Evolutionary conservation across 2,329 filamentous ascomycete genomes (phyloP).

Genomic region (Epichloe scottii): DNA sequence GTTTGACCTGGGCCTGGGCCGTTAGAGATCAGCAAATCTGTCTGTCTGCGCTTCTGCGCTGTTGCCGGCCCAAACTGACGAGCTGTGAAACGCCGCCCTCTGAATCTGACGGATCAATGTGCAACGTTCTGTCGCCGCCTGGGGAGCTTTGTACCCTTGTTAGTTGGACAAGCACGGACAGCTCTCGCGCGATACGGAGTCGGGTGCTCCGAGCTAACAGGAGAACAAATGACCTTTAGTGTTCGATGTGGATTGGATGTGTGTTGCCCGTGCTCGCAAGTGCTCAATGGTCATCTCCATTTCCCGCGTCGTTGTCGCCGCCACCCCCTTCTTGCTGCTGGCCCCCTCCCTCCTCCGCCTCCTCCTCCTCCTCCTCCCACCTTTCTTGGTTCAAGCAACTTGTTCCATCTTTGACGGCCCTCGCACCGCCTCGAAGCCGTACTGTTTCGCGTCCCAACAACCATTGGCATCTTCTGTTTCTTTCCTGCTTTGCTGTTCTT

Average conservation of each 20-base stretch:
- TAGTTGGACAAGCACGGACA: too few species aligned
- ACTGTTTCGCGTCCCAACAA: background rate
- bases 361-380: background rate
- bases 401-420: background rate
- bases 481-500: background rate
- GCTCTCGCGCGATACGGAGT: too few species aligned
- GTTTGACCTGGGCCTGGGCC: too few species aligned
- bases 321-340: background rate
- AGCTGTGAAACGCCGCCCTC: background rate
- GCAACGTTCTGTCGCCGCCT: too few species aligned
- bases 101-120: background rate
- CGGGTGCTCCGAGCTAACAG: too few species aligned
- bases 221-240: too few species aligned
- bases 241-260: background rate
- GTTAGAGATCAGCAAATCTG: too few species aligned
- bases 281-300: background rate
- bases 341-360: background rate
- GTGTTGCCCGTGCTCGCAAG: background rate
- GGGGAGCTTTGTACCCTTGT: too few species aligned
- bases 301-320: background rate
- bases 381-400: background rate
- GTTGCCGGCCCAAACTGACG: background rate
- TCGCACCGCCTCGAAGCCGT: background rate
- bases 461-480: background rate
- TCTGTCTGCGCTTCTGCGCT: too few species aligned